These are phyloP conservation scores for Coemansia sp. DNA, from an alignment of 192 early-diverging fungal genomes.

Conservation along the genomic window DNA sequence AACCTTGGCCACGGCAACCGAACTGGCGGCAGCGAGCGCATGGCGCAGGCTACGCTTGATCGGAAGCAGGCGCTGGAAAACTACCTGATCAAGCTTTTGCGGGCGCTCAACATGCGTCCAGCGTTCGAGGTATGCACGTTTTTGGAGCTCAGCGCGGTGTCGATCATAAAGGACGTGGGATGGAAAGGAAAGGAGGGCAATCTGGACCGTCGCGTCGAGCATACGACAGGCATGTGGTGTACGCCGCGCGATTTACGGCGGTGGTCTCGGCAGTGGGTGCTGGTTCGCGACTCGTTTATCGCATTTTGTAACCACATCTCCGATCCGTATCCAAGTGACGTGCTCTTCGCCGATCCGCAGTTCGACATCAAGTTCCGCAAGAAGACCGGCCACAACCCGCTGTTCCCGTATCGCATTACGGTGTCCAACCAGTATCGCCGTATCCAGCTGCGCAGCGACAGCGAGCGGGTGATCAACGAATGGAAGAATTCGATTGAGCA, in stretches of 20 bases:
- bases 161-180: conserved; percentile 74
- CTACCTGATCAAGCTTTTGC: conserved; percentile 64
- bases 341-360: conserved; percentile 54
- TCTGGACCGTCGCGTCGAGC: conserved; percentile 65
- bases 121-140: conserved; percentile 77
- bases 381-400: conserved; percentile 53
- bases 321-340: conserved; percentile 55
- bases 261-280: conserved; percentile 72
- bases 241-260: conserved; percentile 51
- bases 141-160: conserved; percentile 71
- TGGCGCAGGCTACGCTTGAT: conserved; percentile 45
- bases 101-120: conserved; percentile 61
- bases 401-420: conserved; percentile 65
- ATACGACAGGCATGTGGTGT: conserved; percentile 52
- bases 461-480: conserved; percentile 66
- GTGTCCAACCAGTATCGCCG: conserved; percentile 62
- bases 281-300: conserved; percentile 72
- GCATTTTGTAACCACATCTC: conserved; percentile 56
- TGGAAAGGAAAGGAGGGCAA: conserved; percentile 87
- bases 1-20: conserved; percentile 32
- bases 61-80: conserved; percentile 63
- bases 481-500: conserved; percentile 65
- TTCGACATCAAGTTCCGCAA: conserved; percentile 56
- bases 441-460: conserved; percentile 71
- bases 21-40: conserved; percentile 17